These are phyloP conservation scores for Madurella fahalii DNA, from an alignment of 2,329 filamentous ascomycete genomes.

Conservation along the genomic window DNA sequence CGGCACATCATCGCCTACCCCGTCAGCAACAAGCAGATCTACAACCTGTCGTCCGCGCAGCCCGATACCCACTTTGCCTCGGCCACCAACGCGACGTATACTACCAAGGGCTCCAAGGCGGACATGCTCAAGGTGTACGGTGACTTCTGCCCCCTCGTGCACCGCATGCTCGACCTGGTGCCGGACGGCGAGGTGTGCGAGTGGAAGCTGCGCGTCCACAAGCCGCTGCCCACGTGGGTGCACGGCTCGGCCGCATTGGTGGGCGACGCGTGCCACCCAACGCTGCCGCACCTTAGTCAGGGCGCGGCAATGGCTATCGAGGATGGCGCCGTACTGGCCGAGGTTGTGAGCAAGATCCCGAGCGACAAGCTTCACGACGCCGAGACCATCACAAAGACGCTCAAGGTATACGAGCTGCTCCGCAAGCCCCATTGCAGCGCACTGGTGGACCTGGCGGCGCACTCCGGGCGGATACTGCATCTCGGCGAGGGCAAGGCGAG, in stretches of 20 bases:
- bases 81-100: constrained; percentile 57
- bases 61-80: constrained; percentile 58
- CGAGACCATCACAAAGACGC: constrained; percentile 42
- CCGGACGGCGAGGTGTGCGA: constrained; percentile 61
- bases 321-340: constrained; percentile 58
- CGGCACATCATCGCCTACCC: constrained; percentile 77
- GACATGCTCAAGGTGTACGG: constrained; percentile 58
- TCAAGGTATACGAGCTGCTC: constrained; percentile 53
- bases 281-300: constrained; percentile 63
- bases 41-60: constrained; percentile 61
- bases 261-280: constrained; percentile 65
- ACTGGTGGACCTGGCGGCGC: constrained; percentile 52
- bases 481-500: constrained; percentile 55
- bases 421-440: constrained; percentile 52
- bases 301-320: constrained; percentile 67
- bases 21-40: constrained; percentile 61
- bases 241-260: constrained; percentile 54
- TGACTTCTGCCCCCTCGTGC: constrained; percentile 58
- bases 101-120: constrained; percentile 57
- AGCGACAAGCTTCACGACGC: constrained; percentile 30
- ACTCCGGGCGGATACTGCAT: constrained; percentile 52
- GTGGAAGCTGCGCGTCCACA: constrained; percentile 59
- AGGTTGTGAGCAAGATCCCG: constrained; percentile 43
- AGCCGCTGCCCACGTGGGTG: constrained; percentile 54
- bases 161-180: constrained; percentile 56